These are phyloP conservation scores for Fusarium sp. DNA, from an alignment of 2,329 filamentous ascomycete genomes.

Conservation along the genomic window DNA sequence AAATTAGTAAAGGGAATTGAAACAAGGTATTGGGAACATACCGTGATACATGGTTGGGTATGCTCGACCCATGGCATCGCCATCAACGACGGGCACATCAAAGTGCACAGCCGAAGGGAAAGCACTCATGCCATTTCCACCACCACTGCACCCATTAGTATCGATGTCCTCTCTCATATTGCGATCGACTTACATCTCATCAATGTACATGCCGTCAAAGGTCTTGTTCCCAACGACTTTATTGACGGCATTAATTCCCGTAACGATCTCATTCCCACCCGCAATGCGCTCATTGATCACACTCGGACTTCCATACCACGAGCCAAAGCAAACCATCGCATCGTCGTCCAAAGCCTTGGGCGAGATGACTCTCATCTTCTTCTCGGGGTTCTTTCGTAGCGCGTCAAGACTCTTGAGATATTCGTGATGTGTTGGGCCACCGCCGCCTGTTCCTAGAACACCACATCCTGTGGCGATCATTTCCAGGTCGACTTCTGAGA, in stretches of 20 bases:
- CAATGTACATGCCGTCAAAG: constrained; percentile 50
- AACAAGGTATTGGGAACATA: not conserved
- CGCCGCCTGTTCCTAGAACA: constrained; percentile 53
- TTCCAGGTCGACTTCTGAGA: constrained; percentile 52
- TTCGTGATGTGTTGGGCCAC: constrained; percentile 54
- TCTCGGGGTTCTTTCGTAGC: constrained; percentile 48
- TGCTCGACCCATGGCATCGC: constrained; percentile 53
- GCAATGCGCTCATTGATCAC: constrained; percentile 54
- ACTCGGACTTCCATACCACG: constrained; percentile 58
- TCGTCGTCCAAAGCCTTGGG: constrained; percentile 52
- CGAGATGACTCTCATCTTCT: constrained; percentile 55
- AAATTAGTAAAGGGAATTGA: not conserved
- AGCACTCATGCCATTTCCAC: constrained; percentile 53
- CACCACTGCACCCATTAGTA: too few relatives aligned
- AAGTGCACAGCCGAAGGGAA: constrained; percentile 51
- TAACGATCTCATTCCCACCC: constrained; percentile 52
- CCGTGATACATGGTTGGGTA: constrained; percentile 54
- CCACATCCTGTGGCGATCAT: constrained; percentile 52
- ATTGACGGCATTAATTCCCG: constrained; percentile 51
- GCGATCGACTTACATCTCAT: constrained; percentile 55
- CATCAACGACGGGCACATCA: constrained; percentile 53
- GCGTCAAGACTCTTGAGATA: constrained; percentile 57
- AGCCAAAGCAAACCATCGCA: constrained; percentile 55
- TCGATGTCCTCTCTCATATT: too few relatives aligned
- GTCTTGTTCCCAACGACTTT: constrained; percentile 48